Conservation (phyloP, 176 grass and related monocot genomes). For the Avena eriantha region DNA sequence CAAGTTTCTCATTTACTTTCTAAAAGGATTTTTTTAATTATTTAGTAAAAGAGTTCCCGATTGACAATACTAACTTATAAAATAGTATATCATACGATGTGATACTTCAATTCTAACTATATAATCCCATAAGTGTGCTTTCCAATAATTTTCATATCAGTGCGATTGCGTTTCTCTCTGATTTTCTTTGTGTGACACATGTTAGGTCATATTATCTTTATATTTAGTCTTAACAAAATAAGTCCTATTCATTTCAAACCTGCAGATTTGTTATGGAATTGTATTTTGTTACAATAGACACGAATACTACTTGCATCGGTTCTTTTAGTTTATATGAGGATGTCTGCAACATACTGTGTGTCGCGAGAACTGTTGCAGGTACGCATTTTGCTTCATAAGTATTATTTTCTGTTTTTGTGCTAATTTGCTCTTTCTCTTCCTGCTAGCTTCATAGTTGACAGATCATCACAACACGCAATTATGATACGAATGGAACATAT, state of each 20-base stretch:
- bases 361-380: not conserved
- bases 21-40: too few relatives aligned
- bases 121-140: not conserved
- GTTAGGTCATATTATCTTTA: not conserved
- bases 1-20: too few relatives aligned
- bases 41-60: too few relatives aligned
- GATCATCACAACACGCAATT: too few relatives aligned
- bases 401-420: too few relatives aligned
- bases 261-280: not conserved
- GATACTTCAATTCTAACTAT: too few relatives aligned
- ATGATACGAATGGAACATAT: too few relatives aligned
- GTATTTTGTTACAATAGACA: not conserved
- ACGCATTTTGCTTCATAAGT: not conserved
- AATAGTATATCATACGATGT: too few relatives aligned
- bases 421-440: too few relatives aligned
- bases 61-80: too few relatives aligned
- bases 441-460: too few relatives aligned
- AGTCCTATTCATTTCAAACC: not conserved
- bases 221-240: not conserved
- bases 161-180: not conserved
- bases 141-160: not conserved
- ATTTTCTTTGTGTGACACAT: not conserved
- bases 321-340: not conserved
- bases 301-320: not conserved
- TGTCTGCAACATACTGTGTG: not conserved